Base-by-base conservation (phyloP, 2,329 filamentous ascomycete species). In the Colletotrichum salicis region DNA sequence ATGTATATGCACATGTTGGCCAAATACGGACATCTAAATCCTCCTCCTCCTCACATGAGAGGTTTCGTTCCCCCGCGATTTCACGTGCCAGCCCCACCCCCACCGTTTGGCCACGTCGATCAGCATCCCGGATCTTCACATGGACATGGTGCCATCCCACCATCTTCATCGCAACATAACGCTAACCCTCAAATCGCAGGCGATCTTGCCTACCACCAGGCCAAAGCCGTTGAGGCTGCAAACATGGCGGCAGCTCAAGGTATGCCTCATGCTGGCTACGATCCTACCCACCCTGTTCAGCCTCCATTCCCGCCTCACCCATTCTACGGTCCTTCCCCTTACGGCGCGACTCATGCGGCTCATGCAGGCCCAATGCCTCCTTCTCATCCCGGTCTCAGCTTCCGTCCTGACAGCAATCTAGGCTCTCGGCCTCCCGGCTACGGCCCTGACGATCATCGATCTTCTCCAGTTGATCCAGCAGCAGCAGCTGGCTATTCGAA, bases 141-240 rank as follows among this genome's bases (percentile, higher is more conserved):
- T 64, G 54, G 41, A n/a, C n/a, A 10, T 64, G 54, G 41, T 24
- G 37, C 15, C 57, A 66, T 60, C 33, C 31, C 33, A 59, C 27
- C 15, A 27, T 58, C 45, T 60, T 31, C 27, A 52, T 37, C 15
- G 35, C 27, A 33, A 37, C 13, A 56, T 12, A 22, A 22, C 62
- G 67, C 63, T 70, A 67, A 70, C 19, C 7, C 5, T 1, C 15
- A 15, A 29, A 19, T 35, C 56, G 35, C 48, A 70, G 67, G 29
- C 10, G 62, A 56, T 31, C 56, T 70, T 2, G 55, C 48, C 48
- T 70, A 67, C 22, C 67, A 70, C 48, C 67, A 55, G 29, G 15
- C 45, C 63, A 67, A 29, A 22, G 67, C 67, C 15, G 62, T 57
- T 15, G 67, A 70, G 56, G 67, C 63, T n/a, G 67, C 67, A 5